These are phyloP conservation scores for Zygoascus sp. DNA, from an alignment of 1,139 yeast species.

Conservation along the genomic window DNA sequence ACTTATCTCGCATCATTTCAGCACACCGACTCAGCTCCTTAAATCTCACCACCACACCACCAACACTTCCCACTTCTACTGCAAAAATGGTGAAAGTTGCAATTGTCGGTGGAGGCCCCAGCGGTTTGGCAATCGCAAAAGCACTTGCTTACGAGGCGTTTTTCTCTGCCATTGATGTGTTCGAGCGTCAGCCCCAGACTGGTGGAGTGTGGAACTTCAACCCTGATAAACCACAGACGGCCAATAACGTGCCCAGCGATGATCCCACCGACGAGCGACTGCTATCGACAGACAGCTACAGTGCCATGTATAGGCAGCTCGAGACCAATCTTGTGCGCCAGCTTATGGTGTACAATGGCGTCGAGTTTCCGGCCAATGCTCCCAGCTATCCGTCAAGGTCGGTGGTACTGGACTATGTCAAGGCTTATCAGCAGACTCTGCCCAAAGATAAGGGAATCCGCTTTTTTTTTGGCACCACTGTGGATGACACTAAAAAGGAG, in stretches of 20 bases:
- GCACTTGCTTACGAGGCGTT: constrained; percentile 46
- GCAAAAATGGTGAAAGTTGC: constrained; percentile 1
- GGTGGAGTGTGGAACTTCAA: constrained; percentile 51
- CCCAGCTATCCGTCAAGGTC: constrained; percentile 50
- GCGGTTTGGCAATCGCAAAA: constrained; percentile 56
- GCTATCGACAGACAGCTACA: constrained; percentile 24
- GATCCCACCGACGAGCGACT: constrained; percentile 18
- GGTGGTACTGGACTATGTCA: constrained; percentile 47
- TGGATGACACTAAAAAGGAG: constrained; percentile 34
- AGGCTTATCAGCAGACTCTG: constrained; percentile 44
- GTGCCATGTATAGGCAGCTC: constrained; percentile 47
- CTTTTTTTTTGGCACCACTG: constrained; percentile 41
- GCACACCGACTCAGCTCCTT: no score
- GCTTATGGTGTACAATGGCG: constrained; percentile 52
- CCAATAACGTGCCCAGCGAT: constrained; percentile 15
- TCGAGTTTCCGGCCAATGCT: constrained; percentile 43
- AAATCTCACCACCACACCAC: no score
- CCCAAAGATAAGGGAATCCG: constrained; percentile 25
- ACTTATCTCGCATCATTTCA: no score
- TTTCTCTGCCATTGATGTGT: constrained; percentile 46
- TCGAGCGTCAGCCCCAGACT: constrained; percentile 45
- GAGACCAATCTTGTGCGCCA: constrained; percentile 60
- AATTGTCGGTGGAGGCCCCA: constrained; percentile 63
- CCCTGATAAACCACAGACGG: background rate
- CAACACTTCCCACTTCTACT: no score